These are phyloP conservation scores for Cryptococcus maquisensis DNA, from an alignment of 1,284 basidiomycete species.

Conservation along the genomic window DNA sequence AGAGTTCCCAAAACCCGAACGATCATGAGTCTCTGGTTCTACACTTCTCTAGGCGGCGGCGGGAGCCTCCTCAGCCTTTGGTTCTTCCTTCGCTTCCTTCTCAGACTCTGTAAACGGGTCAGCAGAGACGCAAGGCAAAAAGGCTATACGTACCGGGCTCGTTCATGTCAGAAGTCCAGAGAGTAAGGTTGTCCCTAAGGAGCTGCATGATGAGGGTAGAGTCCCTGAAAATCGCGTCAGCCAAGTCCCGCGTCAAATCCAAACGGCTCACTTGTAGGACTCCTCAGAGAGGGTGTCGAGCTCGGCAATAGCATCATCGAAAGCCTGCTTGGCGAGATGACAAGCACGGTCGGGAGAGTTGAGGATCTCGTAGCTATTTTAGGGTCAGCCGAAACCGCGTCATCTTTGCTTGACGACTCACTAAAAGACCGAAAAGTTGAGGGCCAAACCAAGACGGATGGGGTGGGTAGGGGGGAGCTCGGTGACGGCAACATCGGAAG, in stretches of 20 bases:
- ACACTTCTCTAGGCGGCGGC: neutral
- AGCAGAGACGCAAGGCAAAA: neutral
- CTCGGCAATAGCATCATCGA: constrained; percentile 99
- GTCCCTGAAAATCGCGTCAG: constrained; percentile 52
- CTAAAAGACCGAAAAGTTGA: constrained; percentile 99
- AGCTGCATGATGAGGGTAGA: constrained; percentile 99
- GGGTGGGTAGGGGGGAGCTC: constrained; percentile 99
- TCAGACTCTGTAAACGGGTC: neutral
- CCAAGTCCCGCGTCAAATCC: neutral
- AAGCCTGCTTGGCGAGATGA: constrained; percentile 99
- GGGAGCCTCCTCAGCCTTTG: neutral
- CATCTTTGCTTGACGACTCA: constrained; percentile 18
- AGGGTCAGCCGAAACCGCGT: neutral
- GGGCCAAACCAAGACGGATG: constrained; percentile 96
- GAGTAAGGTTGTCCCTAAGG: constrained; percentile 94
- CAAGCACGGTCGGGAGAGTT: constrained; percentile 97
- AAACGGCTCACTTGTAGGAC: constrained; percentile 76
- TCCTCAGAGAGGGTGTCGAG: constrained; percentile 99
- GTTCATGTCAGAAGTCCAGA: constrained; percentile 95
- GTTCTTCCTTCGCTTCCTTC: neutral
- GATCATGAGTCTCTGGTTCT: neutral
- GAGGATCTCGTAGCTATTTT: constrained; percentile 92
- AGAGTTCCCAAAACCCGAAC: neutral
- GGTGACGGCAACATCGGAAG: constrained; percentile 94
- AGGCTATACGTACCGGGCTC: constrained; percentile 30